phyloP scores from a whole-genome alignment of 2,329 filamentous ascomycete species.

The Talaromyces sp. region DNA sequence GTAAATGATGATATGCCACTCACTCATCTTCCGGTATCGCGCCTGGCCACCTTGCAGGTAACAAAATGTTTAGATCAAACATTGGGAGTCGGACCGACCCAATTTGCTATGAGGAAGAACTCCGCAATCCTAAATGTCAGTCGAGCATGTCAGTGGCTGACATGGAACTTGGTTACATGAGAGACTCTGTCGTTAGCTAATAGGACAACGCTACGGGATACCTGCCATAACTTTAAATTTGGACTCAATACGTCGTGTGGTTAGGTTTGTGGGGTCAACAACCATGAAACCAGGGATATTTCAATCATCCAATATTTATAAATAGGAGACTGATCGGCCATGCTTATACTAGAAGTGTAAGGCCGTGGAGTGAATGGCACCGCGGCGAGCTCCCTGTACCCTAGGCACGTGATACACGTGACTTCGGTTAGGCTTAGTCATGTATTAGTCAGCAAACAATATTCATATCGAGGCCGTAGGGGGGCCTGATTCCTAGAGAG shows the following conservation, averaged over 20 bases:
- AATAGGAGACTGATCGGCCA: neutral
- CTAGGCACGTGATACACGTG: no score
- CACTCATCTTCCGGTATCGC: neutral
- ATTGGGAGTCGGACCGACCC: neutral
- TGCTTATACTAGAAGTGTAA: no score
- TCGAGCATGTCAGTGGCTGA: neutral
- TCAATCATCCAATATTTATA: neutral
- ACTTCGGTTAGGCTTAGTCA: no score
- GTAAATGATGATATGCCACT: neutral
- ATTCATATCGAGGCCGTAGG: no score
- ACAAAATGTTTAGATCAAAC: no score
- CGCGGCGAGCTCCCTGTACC: fast-evolving
- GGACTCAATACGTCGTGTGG: neutral
- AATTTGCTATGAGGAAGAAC: neutral
- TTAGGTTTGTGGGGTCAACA: neutral
- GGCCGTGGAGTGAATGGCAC: no score
- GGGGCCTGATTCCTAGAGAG: no score
- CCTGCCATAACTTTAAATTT: neutral
- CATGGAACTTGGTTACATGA: neutral
- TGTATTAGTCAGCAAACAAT: no score
- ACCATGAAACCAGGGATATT: neutral
- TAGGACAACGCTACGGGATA: neutral
- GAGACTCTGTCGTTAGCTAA: neutral
- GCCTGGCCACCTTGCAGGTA: no score
- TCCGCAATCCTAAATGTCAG: neutral